Base-by-base conservation (phyloP, 306 rosid species). In the Vigna unguiculata region DNA sequence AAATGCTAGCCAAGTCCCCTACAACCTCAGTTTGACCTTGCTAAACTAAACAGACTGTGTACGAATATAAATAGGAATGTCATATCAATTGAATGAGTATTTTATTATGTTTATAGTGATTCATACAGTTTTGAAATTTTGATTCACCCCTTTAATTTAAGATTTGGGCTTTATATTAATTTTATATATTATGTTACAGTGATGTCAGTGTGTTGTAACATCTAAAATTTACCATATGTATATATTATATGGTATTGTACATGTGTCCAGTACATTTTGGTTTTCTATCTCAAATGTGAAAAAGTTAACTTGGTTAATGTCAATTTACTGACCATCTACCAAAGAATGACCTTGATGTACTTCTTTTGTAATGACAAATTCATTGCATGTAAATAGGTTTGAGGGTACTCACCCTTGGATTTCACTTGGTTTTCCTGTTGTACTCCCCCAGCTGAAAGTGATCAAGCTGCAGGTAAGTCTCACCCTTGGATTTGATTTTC, bases 391-490 rank as follows among this genome's bases (percentile, higher is more conserved):
- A 65, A 41, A 32, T 73, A 96, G 99, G 87, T 96, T 92, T 79
- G 70, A 72, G 36, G 99, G 98, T n/a, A n/a, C n/a, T n/a, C n/a
- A n/a, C n/a, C n/a, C n/a, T n/a, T n/a, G 2, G 92, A 96, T 78
- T 83, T 96, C 99, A 54, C 72, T 96, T 36, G 99, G 99, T 60
- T 96, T 92, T 71, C 99, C 99, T 59, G 99, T 89, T 19, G 93
- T 96, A 62, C 86, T 96, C 46, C 99, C 99, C 0, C 96, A 91
- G 94, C 97, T 30, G 89, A 59, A 66, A 96, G 99, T 57, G 93
- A 96, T 76, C 91, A 91, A 87, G 92, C 93, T 49, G 79, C n/a
- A n/a, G n/a, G n/a, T n/a, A n/a, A n/a, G n/a, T n/a, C n/a, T n/a
- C n/a, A n/a, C n/a, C n/a, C n/a, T n/a, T n/a, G n/a, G n/a, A n/a